Evolutionary conservation across 495 filamentous ascomycete genomes (phyloP).

Genomic region (Lasiosphaeriaceae sp.): DNA sequence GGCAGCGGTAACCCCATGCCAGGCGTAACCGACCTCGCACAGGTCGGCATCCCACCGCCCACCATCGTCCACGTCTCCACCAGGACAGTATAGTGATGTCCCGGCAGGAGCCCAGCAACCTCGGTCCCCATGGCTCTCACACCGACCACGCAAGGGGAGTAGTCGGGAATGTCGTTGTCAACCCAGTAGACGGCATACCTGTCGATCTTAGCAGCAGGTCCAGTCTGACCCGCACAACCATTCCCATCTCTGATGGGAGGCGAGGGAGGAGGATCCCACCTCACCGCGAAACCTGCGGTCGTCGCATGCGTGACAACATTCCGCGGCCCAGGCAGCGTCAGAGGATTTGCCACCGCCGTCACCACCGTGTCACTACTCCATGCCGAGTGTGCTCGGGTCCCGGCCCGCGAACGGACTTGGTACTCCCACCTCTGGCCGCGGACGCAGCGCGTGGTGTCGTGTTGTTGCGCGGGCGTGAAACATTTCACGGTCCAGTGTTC

Average conservation of each 20-base stretch:
- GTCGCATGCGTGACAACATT: constrained; percentile 14
- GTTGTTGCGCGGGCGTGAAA: not conserved
- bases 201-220: constrained; percentile 8
- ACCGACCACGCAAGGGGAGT: constrained; percentile 5
- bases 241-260: no score
- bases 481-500: not conserved
- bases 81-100: constrained; percentile 13
- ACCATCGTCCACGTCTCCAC: constrained; percentile 18
- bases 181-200: constrained; percentile 12
- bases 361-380: no score
- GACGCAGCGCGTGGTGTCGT: constrained; percentile 4
- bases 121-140: not conserved
- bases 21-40: constrained; percentile 10
- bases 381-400: constrained; percentile 8
- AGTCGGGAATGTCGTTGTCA: constrained; percentile 11
- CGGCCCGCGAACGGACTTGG: constrained; percentile 15
- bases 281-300: constrained; percentile 2
- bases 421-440: constrained; percentile 10
- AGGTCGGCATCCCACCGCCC: constrained; percentile 7
- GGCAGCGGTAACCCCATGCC: constrained; percentile 6
- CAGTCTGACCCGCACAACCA: not conserved
- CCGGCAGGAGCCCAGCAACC: constrained; percentile 6
- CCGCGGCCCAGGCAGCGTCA: constrained; percentile 10
- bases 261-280: constrained; percentile 11
- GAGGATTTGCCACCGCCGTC: no score